These are phyloP conservation scores for Dryas drummondii DNA, from an alignment of 306 rosid genomes.

Conservation along the genomic window DNA sequence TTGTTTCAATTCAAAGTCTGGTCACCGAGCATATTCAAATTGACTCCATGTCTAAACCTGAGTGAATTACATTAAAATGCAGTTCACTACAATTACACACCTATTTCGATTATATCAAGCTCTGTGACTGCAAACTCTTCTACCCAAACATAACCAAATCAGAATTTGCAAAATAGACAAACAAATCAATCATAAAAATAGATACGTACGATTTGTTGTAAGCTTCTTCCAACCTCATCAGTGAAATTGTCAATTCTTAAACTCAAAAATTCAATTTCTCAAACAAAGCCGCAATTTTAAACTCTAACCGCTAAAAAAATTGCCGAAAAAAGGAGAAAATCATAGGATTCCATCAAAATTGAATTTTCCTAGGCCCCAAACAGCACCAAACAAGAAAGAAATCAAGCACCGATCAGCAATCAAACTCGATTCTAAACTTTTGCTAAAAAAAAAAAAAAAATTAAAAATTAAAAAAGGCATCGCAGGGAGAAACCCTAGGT, in stretches of 20 bases:
- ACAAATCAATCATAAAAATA: no score
- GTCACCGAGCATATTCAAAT: not conserved
- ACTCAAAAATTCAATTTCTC: not conserved
- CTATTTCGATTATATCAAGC: no score
- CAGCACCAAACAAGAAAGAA: not conserved
- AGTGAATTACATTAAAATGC: not conserved
- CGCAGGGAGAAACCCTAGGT: conserved; percentile 13
- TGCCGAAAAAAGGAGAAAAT: not conserved
- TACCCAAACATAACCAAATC: not conserved
- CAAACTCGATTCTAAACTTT: not conserved
- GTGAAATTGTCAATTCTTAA: not conserved
- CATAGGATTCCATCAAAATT: not conserved
- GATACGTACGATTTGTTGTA: not conserved
- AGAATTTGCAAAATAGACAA: not conserved
- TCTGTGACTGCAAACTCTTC: not conserved
- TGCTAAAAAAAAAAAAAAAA: not conserved
- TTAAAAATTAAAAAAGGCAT: not conserved
- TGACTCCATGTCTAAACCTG: not conserved
- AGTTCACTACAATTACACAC: not conserved
- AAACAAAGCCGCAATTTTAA: not conserved
- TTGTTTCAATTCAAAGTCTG: not conserved
- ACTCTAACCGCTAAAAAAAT: not conserved
- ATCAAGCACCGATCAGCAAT: not conserved
- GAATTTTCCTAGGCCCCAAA: conserved; percentile 3
- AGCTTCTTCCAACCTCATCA: not conserved